Conservation (phyloP, 2,329 filamentous ascomycete genomes). For the Talaromyces albobiverticillius region DNA sequence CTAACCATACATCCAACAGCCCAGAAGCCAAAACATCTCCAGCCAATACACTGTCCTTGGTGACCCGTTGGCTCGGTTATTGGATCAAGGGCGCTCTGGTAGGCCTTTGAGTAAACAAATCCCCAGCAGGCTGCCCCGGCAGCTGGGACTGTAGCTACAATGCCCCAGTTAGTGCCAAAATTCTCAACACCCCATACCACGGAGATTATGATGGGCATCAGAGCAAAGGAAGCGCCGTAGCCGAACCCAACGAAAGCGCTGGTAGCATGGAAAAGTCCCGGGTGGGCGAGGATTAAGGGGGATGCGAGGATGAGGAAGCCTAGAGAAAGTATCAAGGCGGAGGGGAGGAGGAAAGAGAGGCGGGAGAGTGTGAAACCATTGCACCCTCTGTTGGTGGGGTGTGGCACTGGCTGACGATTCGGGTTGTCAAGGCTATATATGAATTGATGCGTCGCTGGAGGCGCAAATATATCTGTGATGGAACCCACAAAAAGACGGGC, state of each 20-base stretch:
- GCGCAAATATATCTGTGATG: slow-evolving; percentile 82
- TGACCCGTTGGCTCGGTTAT: background rate
- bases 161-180: slow-evolving; percentile 97
- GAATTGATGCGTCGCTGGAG: slow-evolving; percentile 59
- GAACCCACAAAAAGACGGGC: slow-evolving; percentile 86
- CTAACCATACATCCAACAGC: slow-evolving; percentile 68
- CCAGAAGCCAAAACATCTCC: slow-evolving; percentile 84
- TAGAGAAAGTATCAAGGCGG: slow-evolving; percentile 68
- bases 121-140: slow-evolving; percentile 87
- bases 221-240: slow-evolving; percentile 86
- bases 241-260: slow-evolving; percentile 83
- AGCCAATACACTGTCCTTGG: slow-evolving; percentile 71
- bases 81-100: slow-evolving; percentile 28
- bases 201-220: slow-evolving; percentile 89
- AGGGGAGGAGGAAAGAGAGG: slow-evolving; percentile 73
- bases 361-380: slow-evolving; percentile 62
- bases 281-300: slow-evolving; percentile 74
- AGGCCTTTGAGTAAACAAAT: slow-evolving; percentile 67
- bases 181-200: slow-evolving; percentile 99
- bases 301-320: slow-evolving; percentile 77
- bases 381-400: slow-evolving; percentile 10
- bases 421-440: slow-evolving; percentile 46
- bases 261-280: slow-evolving; percentile 78
- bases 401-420: slow-evolving; percentile 27
- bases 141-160: slow-evolving; percentile 88